phyloP scores from a whole-genome alignment of 257 asterid species.

The Fraxinus cuspidata region DNA sequence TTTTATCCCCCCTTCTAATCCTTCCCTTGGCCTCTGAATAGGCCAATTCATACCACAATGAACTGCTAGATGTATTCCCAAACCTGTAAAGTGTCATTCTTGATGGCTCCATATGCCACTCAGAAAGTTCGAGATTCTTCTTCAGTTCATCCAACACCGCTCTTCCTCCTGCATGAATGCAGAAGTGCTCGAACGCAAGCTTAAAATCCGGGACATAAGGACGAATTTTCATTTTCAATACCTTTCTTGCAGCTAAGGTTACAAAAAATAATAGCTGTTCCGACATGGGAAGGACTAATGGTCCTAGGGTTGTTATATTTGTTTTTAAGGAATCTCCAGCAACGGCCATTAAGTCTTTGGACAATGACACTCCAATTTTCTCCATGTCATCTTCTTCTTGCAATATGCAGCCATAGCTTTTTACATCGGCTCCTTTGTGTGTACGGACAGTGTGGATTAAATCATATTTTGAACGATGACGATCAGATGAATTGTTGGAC shows the following conservation, averaged over 20 bases:
- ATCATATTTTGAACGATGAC: conserved; percentile 26
- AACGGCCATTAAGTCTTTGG: too few species aligned
- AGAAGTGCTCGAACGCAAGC: conserved; percentile 44
- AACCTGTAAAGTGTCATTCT: conserved; percentile 44
- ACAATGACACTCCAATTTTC: conserved; percentile 25
- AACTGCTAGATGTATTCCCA: conserved; percentile 48
- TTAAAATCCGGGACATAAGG: conserved; percentile 39
- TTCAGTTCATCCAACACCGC: conserved; percentile 35
- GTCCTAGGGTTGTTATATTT: conserved; percentile 34
- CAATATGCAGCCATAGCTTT: conserved; percentile 19
- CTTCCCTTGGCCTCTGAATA: conserved; percentile 45
- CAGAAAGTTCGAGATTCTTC: conserved; percentile 26
- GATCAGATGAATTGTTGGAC: conserved; percentile 30
- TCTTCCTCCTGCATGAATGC: conserved; percentile 46
- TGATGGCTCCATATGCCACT: conserved; percentile 46
- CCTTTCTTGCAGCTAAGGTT: conserved; percentile 18
- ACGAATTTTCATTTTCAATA: conserved; percentile 26
- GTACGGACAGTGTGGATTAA: conserved; percentile 33
- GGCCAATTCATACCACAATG: conserved; percentile 45
- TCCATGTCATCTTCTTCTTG: conserved; percentile 34
- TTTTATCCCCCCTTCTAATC: conserved; percentile 34
- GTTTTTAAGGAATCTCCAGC: conserved; percentile 41
- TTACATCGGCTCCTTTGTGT: conserved; percentile 39
- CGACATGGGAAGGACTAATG: conserved; percentile 40
- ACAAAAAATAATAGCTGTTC: conserved; percentile 26